Evolutionary conservation across 345 rosid genomes (phyloP).

Genomic region (Fremontodendron californicum): DNA sequence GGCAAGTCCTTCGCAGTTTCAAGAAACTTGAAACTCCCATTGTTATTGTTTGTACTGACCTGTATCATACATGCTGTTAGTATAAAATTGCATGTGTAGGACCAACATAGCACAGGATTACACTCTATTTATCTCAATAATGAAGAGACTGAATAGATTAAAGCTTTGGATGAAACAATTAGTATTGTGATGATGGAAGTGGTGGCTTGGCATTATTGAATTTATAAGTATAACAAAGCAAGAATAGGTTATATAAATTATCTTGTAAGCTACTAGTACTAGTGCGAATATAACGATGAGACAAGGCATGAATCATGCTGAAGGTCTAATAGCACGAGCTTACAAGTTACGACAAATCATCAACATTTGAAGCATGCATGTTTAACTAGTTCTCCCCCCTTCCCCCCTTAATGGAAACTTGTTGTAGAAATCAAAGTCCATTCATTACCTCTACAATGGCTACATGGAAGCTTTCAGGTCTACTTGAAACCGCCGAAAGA

Average conservation of each 20-base stretch:
- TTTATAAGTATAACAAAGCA: neutral
- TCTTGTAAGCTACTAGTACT: neutral
- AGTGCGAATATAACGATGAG: neutral
- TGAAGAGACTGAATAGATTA: neutral
- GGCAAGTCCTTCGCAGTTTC: constrained; percentile 78
- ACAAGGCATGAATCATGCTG: neutral
- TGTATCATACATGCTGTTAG: constrained; percentile 24
- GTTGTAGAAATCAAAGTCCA: neutral
- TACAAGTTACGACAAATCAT: neutral
- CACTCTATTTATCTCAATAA: neutral
- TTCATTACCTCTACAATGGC: constrained; percentile 80
- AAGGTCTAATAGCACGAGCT: neutral
- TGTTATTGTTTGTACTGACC: constrained; percentile 42
- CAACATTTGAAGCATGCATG: neutral
- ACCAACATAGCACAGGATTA: neutral
- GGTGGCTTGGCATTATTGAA: neutral
- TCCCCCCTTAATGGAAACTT: neutral
- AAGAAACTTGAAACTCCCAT: constrained; percentile 69
- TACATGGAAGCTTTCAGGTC: constrained; percentile 71
- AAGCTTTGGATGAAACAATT: neutral
- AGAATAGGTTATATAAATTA: neutral
- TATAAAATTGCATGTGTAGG: neutral
- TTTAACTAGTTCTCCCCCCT: neutral
- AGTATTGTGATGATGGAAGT: neutral
- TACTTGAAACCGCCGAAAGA: constrained; percentile 47